Evolutionary conservation across 2,329 filamentous ascomycete genomes (phyloP).

Genomic region (Neopestalotiopsis rosae): DNA sequence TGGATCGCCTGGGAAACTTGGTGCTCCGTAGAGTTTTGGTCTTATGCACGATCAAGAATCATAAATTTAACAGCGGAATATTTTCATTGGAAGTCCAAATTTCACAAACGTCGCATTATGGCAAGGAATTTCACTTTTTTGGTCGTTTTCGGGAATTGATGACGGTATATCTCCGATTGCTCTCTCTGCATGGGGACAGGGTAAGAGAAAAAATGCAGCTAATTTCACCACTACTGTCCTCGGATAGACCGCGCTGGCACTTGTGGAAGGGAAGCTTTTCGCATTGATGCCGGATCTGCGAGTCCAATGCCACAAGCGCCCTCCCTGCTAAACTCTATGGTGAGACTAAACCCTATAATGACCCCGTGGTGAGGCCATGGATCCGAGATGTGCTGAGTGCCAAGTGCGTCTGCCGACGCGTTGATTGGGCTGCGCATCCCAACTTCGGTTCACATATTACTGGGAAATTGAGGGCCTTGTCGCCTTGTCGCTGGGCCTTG

Average conservation of each 20-base stretch:
- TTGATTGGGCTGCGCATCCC: too few species aligned
- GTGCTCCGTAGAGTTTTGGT: background rate
- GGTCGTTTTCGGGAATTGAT: too few species aligned
- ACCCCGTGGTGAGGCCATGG: background rate
- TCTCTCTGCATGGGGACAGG: too few species aligned
- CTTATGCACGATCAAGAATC: background rate
- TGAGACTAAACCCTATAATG: background rate
- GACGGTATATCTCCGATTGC: too few species aligned
- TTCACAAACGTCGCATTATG: background rate
- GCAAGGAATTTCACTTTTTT: too few species aligned
- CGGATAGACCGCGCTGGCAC: background rate
- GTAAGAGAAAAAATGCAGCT: background rate
- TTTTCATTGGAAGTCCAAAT: background rate
- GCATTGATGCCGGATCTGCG: background rate
- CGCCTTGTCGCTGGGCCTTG: too few species aligned
- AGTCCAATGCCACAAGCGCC: background rate
- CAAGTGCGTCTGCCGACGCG: too few species aligned
- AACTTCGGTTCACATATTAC: too few species aligned
- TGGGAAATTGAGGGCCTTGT: too few species aligned
- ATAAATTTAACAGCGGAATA: background rate
- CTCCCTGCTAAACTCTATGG: background rate
- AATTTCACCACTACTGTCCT: background rate
- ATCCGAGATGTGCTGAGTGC: background rate
- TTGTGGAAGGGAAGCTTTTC: background rate
- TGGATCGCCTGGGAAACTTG: background rate